Evolutionary conservation across 106 monocot species (phyloP), one percentile per base, ranked within the genome.

Genomic region (Narthecium ossifragum): DNA sequence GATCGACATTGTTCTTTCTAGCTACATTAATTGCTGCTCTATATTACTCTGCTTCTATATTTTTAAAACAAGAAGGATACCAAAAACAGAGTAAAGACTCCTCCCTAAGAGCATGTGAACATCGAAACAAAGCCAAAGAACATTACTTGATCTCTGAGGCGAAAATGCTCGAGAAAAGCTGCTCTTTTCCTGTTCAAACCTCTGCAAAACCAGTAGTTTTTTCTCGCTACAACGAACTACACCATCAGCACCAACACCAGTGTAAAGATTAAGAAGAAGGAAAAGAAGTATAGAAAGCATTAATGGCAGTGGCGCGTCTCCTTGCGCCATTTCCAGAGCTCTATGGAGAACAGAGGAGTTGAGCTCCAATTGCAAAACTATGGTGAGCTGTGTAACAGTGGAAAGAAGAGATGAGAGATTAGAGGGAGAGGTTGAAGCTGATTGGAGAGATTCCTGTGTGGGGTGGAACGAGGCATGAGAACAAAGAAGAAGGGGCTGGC

Each of bases 111-210:
- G n/a, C n/a, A n/a, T n/a, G n/a, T n/a, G n/a, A n/a, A n/a, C n/a
- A n/a, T n/a, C n/a, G n/a, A n/a, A n/a, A n/a, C n/a, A n/a, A n/a
- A n/a, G n/a, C n/a, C n/a, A n/a, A n/a, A n/a, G n/a, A n/a, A n/a
- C n/a, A n/a, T 46, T 40, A 75, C 75, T 69, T 57, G 75, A 75
- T 75, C 69, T 69, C 49, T 57, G 56, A 29, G 75, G 62, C 6
- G 40, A n/a, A 25, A 26, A 63, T 6, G 4, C 33, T 15, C 5
- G 10, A 1, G 50, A 26, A 12, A 21, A 30, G 30, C 31, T 29
- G 31, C 27, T 52, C 26, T 51, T 41, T 9, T 15, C 14, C 69
- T 62, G 49, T 56, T 34, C 37, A 32, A 62, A 20, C 28, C 47
- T 45, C 21, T 50, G 8, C 37, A 69, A 20, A 26, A 8, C 20